Evolutionary conservation across 2,329 filamentous ascomycete genomes (phyloP).

Genomic region (Neopestalotiopsis rosae): DNA sequence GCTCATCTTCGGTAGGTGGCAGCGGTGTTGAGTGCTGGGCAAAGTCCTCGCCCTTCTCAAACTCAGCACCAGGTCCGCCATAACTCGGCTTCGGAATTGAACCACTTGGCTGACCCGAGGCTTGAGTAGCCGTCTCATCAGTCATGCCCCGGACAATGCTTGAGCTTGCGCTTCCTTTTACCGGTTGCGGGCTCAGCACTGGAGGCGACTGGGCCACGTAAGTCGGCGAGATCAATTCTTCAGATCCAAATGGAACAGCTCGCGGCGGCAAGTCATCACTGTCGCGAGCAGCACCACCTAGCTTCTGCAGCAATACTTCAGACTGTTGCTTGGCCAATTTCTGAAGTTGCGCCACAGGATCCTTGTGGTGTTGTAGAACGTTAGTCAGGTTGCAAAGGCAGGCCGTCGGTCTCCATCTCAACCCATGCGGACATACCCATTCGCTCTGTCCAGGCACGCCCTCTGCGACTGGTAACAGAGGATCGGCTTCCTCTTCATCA

Average conservation of each 20-base stretch:
- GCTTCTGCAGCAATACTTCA: constrained; percentile 61
- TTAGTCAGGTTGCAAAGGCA: constrained; percentile 64
- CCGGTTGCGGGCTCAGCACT: constrained; percentile 48
- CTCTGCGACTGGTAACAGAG: constrained; percentile 73
- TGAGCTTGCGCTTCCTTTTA: constrained; percentile 44
- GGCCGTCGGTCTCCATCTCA: constrained; percentile 53
- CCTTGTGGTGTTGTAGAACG: constrained; percentile 59
- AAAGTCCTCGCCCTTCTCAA: constrained; percentile 55
- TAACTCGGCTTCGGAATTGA: constrained; percentile 52
- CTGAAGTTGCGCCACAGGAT: constrained; percentile 72
- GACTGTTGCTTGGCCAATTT: constrained; percentile 72
- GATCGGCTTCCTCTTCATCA: constrained; percentile 58
- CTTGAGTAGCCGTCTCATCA: constrained; percentile 23
- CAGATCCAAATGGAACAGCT: constrained; percentile 59
- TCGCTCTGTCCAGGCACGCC: constrained; percentile 87
- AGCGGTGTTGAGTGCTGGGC: constrained; percentile 43
- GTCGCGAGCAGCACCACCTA: constrained; percentile 41
- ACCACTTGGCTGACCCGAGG: constrained; percentile 18
- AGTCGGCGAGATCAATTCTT: constrained; percentile 49
- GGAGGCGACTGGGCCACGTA: constrained; percentile 46
- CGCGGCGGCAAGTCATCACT: constrained; percentile 53
- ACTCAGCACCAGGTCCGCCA: constrained; percentile 53
- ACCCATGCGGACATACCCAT: constrained; percentile 83
- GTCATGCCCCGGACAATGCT: constrained; percentile 32
- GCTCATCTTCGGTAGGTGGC: constrained; percentile 38